A percentile compares a stretch with the other conserved stretches of the same genome.
Conservation (phyloP, 805 yeast genomes). For the Saturnispora sanitii region DNA sequence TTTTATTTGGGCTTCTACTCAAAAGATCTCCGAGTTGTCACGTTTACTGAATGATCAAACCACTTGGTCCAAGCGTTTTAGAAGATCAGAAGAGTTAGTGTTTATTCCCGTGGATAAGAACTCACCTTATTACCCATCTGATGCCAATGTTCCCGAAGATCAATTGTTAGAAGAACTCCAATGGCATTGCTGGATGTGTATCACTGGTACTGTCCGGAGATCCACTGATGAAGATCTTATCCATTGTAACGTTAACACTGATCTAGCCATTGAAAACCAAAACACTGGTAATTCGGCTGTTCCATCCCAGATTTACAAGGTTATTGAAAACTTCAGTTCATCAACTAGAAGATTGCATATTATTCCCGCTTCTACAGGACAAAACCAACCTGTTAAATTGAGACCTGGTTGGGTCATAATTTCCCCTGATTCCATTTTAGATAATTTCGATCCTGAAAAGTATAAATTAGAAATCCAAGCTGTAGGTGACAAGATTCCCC, state of each 20-base stretch:
- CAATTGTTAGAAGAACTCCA: constrained; percentile 59
- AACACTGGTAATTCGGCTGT: constrained; percentile 37
- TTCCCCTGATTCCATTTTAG: constrained; percentile 71
- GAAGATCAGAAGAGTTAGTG: constrained; percentile 84
- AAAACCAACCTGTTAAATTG: constrained; percentile 48
- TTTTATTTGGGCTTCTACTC: constrained; percentile 80
- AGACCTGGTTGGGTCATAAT: constrained; percentile 89
- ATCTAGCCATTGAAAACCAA: constrained; percentile 58
- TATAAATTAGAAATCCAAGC: constrained; percentile 36
- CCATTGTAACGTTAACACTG: constrained; percentile 89
- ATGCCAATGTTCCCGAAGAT: constrained; percentile 34
- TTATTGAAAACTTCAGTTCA: constrained; percentile 82
- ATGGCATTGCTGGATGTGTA: constrained; percentile 98
- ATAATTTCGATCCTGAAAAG: constrained; percentile 48
- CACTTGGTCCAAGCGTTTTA: constrained; percentile 50
- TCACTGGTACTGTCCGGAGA: constrained; percentile 87
- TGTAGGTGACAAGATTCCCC: constrained; percentile 52
- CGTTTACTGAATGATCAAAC: constrained; percentile 32
- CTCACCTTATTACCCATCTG: constrained; percentile 58
- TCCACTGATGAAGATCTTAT: constrained; percentile 75
- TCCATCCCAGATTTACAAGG: constrained; percentile 68
- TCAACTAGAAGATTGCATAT: constrained; percentile 79
- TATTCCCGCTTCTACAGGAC: constrained; percentile 63
- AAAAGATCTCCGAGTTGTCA: constrained; percentile 55
- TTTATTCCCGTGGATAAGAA: constrained; percentile 62